phyloP scores from a whole-genome alignment of 2,329 filamentous ascomycete species.

The Colletotrichum tropicale region DNA sequence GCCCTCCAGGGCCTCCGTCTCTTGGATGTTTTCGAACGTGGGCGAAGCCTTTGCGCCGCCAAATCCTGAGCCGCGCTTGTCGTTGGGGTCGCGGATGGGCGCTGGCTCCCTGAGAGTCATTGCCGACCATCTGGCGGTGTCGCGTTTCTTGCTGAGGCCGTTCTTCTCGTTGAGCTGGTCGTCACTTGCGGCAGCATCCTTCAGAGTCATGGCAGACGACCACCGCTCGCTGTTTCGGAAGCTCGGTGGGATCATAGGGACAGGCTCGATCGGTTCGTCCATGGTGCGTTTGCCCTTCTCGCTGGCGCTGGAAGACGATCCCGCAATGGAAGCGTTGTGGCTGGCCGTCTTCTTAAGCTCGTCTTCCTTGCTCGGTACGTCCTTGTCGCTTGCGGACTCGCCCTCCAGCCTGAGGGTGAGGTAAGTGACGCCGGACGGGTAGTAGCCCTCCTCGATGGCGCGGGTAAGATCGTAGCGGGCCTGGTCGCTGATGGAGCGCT shows the following conservation, averaged over 20 bases:
- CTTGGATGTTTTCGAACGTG: slow-evolving; percentile 9
- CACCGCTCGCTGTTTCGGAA: slow-evolving; percentile 17
- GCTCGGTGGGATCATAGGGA: slow-evolving; percentile 14
- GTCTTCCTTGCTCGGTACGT: slow-evolving; percentile 6
- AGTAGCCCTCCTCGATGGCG: slow-evolving; percentile 17
- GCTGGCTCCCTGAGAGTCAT: slow-evolving; percentile 8
- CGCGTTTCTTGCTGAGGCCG: slow-evolving; percentile 9
- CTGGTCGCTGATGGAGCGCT: slow-evolving; percentile 16
- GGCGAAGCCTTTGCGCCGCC: neutral
- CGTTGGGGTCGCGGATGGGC: neutral
- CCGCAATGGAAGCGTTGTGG: slow-evolving; percentile 7
- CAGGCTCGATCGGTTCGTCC: slow-evolving; percentile 11
- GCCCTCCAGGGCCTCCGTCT: neutral
- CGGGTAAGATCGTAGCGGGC: slow-evolving; percentile 17
- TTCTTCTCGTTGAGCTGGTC: neutral
- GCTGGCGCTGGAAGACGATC: slow-evolving; percentile 13
- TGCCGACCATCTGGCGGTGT: slow-evolving; percentile 10
- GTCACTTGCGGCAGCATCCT: neutral
- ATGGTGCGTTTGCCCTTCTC: slow-evolving; percentile 9
- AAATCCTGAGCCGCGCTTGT: slow-evolving; percentile 12
- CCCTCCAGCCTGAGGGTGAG: slow-evolving; percentile 15
- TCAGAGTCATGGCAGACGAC: slow-evolving; percentile 16
- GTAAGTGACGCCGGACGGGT: slow-evolving; percentile 18
- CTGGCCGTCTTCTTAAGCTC: slow-evolving; percentile 15
- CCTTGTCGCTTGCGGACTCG: slow-evolving; percentile 18